These are phyloP conservation scores for Mallotus nudiflorus DNA, from an alignment of 345 rosid species.

Conservation along the genomic window DNA sequence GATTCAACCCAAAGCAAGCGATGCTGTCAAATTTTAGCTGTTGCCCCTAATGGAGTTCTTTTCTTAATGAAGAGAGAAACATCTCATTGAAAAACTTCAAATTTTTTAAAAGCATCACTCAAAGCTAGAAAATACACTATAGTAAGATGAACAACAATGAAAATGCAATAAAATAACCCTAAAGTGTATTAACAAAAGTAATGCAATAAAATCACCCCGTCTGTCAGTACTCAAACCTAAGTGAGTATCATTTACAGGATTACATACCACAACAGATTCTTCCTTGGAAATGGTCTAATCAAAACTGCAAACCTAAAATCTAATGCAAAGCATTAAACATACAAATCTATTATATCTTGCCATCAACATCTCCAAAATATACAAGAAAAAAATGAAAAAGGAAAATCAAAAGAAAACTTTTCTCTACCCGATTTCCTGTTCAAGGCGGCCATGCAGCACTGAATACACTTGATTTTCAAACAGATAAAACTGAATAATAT, in stretches of 20 bases:
- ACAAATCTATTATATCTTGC: constrained; percentile 9
- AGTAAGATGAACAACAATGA: too few relatives aligned
- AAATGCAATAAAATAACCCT: too few relatives aligned
- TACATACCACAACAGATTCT: constrained; percentile 9
- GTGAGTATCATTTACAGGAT: constrained; percentile 33
- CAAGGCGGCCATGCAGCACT: background rate
- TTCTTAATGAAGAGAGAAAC: too few relatives aligned
- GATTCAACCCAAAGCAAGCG: too few relatives aligned
- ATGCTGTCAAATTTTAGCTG: too few relatives aligned
- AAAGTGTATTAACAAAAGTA: too few relatives aligned
- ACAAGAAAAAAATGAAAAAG: constrained; percentile 13
- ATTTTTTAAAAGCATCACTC: too few relatives aligned
- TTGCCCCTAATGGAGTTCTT: too few relatives aligned
- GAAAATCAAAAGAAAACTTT: constrained; percentile 3
- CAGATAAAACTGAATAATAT: constrained; percentile 6
- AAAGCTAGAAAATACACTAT: too few relatives aligned
- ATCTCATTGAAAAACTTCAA: too few relatives aligned
- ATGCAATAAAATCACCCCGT: constrained; percentile 9
- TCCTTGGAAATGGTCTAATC: constrained; percentile 9
- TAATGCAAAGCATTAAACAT: constrained; percentile 1
- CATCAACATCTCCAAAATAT: constrained; percentile 18
- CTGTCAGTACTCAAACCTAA: constrained; percentile 8
- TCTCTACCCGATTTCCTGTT: constrained; percentile 8
- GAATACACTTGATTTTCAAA: constrained; percentile 2
- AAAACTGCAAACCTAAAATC: constrained; percentile 22